These are phyloP conservation scores for Rhododendron molle DNA, from an alignment of 148 eudicot genomes.

Conservation along the genomic window DNA sequence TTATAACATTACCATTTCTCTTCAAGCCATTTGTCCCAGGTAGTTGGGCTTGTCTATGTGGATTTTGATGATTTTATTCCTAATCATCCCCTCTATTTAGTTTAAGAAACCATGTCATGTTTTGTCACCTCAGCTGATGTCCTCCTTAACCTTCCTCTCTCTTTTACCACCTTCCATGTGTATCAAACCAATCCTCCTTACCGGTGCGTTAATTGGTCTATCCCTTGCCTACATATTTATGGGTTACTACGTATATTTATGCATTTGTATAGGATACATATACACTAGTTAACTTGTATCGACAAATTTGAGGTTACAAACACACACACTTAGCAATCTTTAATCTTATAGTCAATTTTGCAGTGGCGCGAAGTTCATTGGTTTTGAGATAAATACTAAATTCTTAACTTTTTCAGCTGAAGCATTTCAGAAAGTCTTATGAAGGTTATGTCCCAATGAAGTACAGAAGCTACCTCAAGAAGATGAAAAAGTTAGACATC, in stretches of 20 bases:
- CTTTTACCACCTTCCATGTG: background rate
- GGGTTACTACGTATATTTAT: background rate
- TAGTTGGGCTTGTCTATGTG: background rate
- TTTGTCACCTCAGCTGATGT: background rate
- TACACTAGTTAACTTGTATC: background rate
- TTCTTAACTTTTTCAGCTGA: slow-evolving; percentile 44
- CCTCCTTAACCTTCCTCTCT: background rate
- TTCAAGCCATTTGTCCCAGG: background rate
- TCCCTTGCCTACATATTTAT: background rate
- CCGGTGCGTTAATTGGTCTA: background rate
- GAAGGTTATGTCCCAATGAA: slow-evolving; percentile 80
- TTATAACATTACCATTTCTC: background rate
- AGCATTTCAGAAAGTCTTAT: slow-evolving; percentile 51
- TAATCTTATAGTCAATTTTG: background rate
- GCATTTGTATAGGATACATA: background rate
- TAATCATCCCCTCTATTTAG: background rate
- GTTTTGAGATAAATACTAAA: background rate
- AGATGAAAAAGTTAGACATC: slow-evolving; percentile 58
- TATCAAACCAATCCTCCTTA: background rate
- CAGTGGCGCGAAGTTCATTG: background rate
- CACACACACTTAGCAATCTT: background rate
- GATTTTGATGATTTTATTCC: background rate
- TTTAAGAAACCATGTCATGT: background rate
- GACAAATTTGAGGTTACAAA: background rate
- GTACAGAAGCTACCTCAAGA: slow-evolving; percentile 62